Evolutionary conservation across 352 stramenopile genomes (phyloP), one percentile per base, ranked within the genome.

Genomic region (Phytophthora europaea): DNA sequence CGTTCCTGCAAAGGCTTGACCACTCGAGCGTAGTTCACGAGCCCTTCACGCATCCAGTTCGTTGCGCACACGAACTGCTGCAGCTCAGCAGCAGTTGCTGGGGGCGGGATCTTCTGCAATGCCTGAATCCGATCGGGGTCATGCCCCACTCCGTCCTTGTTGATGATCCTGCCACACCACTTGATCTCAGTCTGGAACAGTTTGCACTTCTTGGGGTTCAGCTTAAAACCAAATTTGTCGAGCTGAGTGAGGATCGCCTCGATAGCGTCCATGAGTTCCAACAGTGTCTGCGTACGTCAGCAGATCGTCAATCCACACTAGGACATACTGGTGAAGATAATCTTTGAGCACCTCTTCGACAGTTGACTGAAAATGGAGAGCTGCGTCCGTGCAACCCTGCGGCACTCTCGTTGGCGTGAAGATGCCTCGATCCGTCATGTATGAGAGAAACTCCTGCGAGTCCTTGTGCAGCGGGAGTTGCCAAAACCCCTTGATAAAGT

Each of bases 241-340:
- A 78, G 16, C 3, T 59, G 36, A 0, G 16, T 10, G 13, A 79
- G 59, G 12, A 79, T 62, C 20, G 53, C 40, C 12, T 61, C 28
- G 1, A 77, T 70, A 1, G 31, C 26, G 18, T 68, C 20, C 3
- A 73, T 9, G 15, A 67, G 67, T n/a, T 62, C 65, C 3, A 66
- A 26, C 13, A 31, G 55, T 67, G 6, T 73, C 26, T 2, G 61
- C 65, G 15, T 61, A 79, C 0, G 70, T 2, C 0, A 79, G 33
- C 22, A 76, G 26, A 55, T 81, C 74, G 38, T 81, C 74, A 13
- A 78, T 78, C 69, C 74, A 81, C 1, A 79, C 61, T 10, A 79
- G 3, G 8, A 67, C 45, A 15, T 47, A 52, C 13, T 67, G 57
- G 31, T 60, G 18, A 5, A 81, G 18, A 7, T 63, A 36, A 6